phyloP scores from a whole-genome alignment of 2,329 filamentous ascomycete genomes.

The Xylaria sp. region DNA sequence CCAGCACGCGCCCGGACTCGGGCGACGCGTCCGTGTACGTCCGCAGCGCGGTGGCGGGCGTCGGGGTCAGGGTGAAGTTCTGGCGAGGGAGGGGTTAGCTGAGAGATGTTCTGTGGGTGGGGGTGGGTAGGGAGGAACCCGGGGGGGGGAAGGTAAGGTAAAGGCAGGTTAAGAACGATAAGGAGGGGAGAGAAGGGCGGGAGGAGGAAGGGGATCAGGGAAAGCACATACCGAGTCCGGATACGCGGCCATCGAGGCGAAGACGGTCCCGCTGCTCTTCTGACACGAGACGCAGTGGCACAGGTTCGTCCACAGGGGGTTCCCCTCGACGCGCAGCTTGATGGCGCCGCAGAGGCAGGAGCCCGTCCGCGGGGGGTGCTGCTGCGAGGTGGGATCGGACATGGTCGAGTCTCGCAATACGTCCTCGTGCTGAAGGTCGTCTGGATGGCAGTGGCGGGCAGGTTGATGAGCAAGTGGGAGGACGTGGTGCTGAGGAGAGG shows the following conservation, averaged over 20 bases:
- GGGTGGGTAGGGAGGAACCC: not conserved
- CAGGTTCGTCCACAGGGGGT: slow-evolving; percentile 22
- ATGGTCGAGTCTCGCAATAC: slow-evolving; percentile 5
- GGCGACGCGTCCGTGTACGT: slow-evolving; percentile 20
- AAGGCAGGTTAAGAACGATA: not conserved
- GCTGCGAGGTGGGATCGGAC: slow-evolving; percentile 8
- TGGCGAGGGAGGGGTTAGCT: slow-evolving; percentile 4
- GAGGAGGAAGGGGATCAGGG: not conserved
- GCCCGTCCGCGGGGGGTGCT: slow-evolving; percentile 16
- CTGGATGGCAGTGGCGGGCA: no score
- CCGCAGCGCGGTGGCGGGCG: slow-evolving; percentile 18
- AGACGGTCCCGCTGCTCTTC: slow-evolving; percentile 24
- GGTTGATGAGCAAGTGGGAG: no score
- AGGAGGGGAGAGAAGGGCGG: not conserved
- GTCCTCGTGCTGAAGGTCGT: no score
- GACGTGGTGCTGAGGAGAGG: no score
- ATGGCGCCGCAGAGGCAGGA: slow-evolving; percentile 34
- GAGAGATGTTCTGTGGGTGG: not conserved
- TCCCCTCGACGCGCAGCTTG: slow-evolving; percentile 21
- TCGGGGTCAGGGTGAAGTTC: slow-evolving; percentile 24
- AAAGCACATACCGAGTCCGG: slow-evolving; percentile 19
- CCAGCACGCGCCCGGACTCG: slow-evolving; percentile 23
- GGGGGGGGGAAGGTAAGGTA: not conserved
- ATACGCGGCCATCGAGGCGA: slow-evolving; percentile 23
- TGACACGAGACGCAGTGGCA: slow-evolving; percentile 35